Conservation (phyloP, 805 yeast species). For the Candida pseudofarinosa region DNA sequence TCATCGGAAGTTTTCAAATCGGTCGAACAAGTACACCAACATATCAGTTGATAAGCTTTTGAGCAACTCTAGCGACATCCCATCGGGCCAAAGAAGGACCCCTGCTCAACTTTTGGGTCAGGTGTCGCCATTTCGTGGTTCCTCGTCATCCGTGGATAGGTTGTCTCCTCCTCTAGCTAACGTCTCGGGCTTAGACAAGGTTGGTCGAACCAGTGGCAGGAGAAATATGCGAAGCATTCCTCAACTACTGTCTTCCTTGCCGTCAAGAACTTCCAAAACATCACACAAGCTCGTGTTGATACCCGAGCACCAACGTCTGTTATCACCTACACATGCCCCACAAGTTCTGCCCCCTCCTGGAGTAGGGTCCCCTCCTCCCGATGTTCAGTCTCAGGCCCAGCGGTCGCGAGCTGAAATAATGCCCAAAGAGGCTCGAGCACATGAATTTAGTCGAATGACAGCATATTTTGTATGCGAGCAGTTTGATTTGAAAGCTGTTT, state of each 20-base stretch:
- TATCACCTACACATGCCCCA: constrained; percentile 13
- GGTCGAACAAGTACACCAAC: constrained; percentile 55
- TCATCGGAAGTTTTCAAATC: constrained; percentile 23
- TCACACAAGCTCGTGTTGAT: constrained; percentile 83
- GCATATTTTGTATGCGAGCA: constrained; percentile 90
- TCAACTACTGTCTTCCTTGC: constrained; percentile 51
- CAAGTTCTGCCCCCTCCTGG: constrained; percentile 7
- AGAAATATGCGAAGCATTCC: constrained; percentile 46
- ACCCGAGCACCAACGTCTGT: constrained; percentile 52
- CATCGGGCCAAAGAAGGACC: constrained; percentile 63
- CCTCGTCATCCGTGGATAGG: background rate
- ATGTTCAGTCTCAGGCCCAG: constrained; percentile 28
- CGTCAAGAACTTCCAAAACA: constrained; percentile 77
- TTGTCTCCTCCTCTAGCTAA: constrained; percentile 17
- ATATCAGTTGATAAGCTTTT: constrained; percentile 79
- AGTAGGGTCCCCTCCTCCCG: constrained; percentile 6
- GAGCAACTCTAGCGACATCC: constrained; percentile 79
- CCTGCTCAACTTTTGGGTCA: constrained; percentile 23
- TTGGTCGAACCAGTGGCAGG: constrained; percentile 7
- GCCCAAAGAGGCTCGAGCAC: constrained; percentile 57
- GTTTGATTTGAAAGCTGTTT: constrained; percentile 59
- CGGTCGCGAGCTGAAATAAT: constrained; percentile 52
- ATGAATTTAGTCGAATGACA: constrained; percentile 76
- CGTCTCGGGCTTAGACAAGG: constrained; percentile 3
- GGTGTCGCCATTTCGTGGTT: constrained; percentile 8